Conservation (phyloP, 2,329 filamentous ascomycete species). For the Alternaria triticina region DNA sequence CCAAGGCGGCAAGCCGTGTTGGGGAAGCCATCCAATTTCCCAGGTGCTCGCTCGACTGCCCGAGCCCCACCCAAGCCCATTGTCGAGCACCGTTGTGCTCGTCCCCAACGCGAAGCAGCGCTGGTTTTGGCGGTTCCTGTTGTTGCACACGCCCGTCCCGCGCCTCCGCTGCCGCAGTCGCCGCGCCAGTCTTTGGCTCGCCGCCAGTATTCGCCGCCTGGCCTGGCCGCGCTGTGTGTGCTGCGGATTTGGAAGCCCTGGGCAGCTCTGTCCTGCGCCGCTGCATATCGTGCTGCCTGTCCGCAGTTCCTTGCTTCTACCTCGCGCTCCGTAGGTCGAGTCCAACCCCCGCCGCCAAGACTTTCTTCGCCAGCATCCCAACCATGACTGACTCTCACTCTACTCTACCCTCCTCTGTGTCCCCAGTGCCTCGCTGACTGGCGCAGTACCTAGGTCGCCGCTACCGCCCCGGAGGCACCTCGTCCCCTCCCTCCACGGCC, state of each 20-base stretch:
- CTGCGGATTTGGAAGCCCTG: constrained; percentile 12
- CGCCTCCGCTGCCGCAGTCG: constrained; percentile 25
- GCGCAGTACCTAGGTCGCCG: constrained; percentile 27
- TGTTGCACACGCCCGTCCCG: constrained; percentile 22
- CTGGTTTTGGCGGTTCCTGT: constrained; percentile 22
- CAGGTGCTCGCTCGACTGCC: constrained; percentile 26
- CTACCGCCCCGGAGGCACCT: constrained; percentile 29
- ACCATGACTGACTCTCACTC: constrained; percentile 10
- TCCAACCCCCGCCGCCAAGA: constrained; percentile 26
- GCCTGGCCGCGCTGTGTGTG: constrained; percentile 28
- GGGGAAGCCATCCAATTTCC: constrained; percentile 39
- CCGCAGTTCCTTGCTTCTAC: constrained; percentile 21
- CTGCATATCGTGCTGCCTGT: constrained; percentile 45
- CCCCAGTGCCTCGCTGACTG: constrained; percentile 26
- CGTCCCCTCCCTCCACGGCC: constrained; percentile 19
- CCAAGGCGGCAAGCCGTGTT: constrained; percentile 29
- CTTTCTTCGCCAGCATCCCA: constrained; percentile 16
- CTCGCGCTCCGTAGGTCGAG: constrained; percentile 24
- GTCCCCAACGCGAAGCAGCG: constrained; percentile 18
- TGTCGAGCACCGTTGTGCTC: constrained; percentile 15
- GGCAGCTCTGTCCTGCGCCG: constrained; percentile 36
- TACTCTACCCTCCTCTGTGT: constrained; percentile 2
- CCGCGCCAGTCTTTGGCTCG: constrained; percentile 40
- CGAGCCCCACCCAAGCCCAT: constrained; percentile 2
- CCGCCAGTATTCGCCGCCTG: constrained; percentile 29